phyloP scores from a whole-genome alignment of 768 basidiomycete genomes.

The Russula dissimulans region DNA sequence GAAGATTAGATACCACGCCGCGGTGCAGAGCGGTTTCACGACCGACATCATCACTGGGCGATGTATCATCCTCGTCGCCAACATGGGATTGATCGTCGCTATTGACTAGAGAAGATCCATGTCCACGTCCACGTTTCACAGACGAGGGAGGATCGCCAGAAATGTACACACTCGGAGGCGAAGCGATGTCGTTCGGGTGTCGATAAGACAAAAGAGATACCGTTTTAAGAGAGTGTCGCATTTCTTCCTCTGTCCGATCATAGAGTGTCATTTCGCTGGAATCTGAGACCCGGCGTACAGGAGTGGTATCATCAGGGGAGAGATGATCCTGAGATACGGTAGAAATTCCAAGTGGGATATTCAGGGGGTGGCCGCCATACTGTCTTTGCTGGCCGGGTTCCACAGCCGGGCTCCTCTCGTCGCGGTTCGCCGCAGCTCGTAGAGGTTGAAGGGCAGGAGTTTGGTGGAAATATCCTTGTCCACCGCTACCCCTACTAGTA shows the following conservation, averaged over 20 bases:
- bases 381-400: neutral
- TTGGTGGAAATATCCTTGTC: neutral
- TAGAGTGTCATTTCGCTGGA: conserved; percentile 10
- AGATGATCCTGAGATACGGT: neutral
- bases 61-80: neutral
- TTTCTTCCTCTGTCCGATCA: conserved; percentile 7
- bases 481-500: neutral
- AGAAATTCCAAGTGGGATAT: neutral
- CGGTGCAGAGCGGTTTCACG: neutral
- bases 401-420: neutral
- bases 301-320: neutral
- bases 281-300: conserved; percentile 7
- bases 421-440: neutral
- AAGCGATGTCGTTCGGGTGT: conserved; percentile 9
- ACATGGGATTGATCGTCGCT: neutral
- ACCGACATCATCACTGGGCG: neutral
- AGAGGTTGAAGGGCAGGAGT: neutral
- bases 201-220: conserved; percentile 13
- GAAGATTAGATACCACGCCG: conserved; percentile 11
- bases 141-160: neutral
- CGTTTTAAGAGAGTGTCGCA: conserved; percentile 1
- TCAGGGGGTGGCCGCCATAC: neutral
- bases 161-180: neutral
- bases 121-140: neutral
- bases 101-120: neutral